phyloP scores from a whole-genome alignment of 371 early-diverging fungal genomes.

The Mortierella sp. region DNA sequence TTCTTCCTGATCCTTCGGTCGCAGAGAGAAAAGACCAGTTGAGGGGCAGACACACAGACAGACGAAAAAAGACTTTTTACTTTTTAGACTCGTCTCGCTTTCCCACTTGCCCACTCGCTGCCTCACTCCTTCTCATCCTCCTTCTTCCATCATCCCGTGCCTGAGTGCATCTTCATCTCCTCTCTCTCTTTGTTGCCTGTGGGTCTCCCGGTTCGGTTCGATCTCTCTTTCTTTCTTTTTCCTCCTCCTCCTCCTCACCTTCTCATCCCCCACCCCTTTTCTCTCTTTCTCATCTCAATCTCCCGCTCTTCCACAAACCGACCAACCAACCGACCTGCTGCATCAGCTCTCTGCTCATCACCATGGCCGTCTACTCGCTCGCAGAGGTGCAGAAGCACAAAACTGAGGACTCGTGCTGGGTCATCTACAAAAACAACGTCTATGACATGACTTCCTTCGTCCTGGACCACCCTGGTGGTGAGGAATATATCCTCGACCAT shows the following conservation, averaged over 20 bases:
- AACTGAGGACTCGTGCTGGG: conserved; percentile 74
- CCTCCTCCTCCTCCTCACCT: too few species aligned
- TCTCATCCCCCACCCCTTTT: background rate
- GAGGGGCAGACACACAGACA: too few species aligned
- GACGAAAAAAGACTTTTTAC: too few species aligned
- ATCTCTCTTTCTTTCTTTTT: background rate
- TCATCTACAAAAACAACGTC: conserved; percentile 76
- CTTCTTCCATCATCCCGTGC: too few species aligned
- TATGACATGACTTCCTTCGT: conserved; percentile 90
- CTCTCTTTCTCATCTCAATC: background rate
- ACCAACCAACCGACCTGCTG: background rate
- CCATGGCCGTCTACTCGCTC: background rate
- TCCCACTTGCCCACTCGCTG: background rate
- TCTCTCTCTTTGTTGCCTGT: background rate
- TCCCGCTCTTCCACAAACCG: background rate
- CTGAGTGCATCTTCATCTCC: background rate
- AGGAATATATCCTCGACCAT: conserved; percentile 79
- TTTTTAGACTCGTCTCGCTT: background rate
- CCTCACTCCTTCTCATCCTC: too few species aligned
- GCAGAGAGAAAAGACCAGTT: too few species aligned
- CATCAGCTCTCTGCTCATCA: background rate
- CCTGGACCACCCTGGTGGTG: conserved; percentile 85
- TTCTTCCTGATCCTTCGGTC: background rate
- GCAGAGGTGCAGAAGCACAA: conserved; percentile 77
- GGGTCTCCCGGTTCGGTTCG: background rate